phyloP scores from a whole-genome alignment of 345 rosid species.

The Dimocarpus longan region DNA sequence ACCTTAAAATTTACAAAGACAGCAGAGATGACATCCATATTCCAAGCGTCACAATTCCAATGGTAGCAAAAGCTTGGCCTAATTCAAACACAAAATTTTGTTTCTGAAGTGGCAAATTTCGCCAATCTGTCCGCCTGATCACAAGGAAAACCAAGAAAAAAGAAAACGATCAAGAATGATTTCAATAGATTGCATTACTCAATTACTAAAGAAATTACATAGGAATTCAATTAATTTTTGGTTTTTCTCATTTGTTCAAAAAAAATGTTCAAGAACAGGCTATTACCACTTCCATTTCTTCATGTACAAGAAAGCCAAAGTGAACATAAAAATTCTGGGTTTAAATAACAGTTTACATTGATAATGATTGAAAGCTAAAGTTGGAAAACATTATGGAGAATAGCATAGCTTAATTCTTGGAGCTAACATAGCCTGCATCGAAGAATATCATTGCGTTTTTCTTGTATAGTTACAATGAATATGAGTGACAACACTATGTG shows the following conservation, averaged over 20 bases:
- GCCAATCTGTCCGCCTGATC: slow-evolving; percentile 76
- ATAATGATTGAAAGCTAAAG: background rate
- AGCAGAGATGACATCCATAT: slow-evolving; percentile 79
- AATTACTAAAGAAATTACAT: too few relatives aligned
- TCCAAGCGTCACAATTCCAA: slow-evolving; percentile 72
- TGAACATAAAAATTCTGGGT: background rate
- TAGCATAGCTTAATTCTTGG: background rate
- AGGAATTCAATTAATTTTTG: background rate
- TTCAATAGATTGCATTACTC: background rate
- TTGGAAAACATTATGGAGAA: background rate
- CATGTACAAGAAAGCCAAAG: background rate
- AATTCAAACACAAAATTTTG: slow-evolving; percentile 57
- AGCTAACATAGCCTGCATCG: background rate
- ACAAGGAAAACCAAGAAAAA: slow-evolving; percentile 15
- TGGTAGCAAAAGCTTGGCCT: slow-evolving; percentile 75
- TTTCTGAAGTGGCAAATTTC: slow-evolving; percentile 56
- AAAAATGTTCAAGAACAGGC: background rate
- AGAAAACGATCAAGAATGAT: background rate
- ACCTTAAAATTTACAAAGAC: slow-evolving; percentile 32
- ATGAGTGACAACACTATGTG: too few relatives aligned
- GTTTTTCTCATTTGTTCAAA: too few relatives aligned
- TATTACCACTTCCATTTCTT: background rate
- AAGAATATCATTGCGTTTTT: background rate
- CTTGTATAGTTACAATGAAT: background rate
- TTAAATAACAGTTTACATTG: background rate